Percentiles rank a stretch among this genome's conserved stretches.
These are phyloP conservation scores for Cercospora janseana DNA, from an alignment of 2,329 filamentous ascomycete genomes.

Conservation along the genomic window DNA sequence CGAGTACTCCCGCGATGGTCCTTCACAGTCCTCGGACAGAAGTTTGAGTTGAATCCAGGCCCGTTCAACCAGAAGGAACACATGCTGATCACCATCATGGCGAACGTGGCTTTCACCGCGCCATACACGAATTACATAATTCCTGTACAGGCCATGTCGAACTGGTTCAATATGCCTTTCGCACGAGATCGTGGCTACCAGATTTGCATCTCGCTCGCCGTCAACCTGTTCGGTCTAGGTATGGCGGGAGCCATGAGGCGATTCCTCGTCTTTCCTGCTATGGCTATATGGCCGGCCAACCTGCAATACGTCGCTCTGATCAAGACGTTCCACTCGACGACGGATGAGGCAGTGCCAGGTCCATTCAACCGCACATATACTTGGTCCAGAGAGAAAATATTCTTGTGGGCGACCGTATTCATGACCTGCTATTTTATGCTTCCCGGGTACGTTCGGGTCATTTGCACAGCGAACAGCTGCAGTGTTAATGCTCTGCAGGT, in stretches of 20 bases:
- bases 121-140: conserved; percentile 6
- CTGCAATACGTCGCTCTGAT: conserved; percentile 11
- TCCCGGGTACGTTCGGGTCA: conserved; percentile 3
- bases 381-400: conserved; percentile 16
- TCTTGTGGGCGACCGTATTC: conserved; percentile 9
- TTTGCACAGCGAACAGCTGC: background rate
- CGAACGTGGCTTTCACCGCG: conserved; percentile 48
- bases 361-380: conserved; percentile 13
- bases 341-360: conserved; percentile 10
- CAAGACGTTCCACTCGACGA: conserved; percentile 10
- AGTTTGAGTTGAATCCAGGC: conserved; percentile 58
- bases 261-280: conserved; percentile 76
- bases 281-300: conserved; percentile 71
- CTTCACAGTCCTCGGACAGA: conserved; percentile 53
- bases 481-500: background rate
- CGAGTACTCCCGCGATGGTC: conserved; percentile 54
- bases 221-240: conserved; percentile 63
- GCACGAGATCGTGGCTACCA: conserved; percentile 11
- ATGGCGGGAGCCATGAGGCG: conserved; percentile 77
- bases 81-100: conserved; percentile 63
- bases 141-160: conserved; percentile 9
- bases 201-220: conserved; percentile 13
- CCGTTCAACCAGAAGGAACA: conserved; percentile 64
- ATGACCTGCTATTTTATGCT: conserved; percentile 11
- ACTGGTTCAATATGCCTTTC: conserved; percentile 13